phyloP scores from a whole-genome alignment of 2,329 filamentous ascomycete genomes.

The Colletotrichum sp. region DNA sequence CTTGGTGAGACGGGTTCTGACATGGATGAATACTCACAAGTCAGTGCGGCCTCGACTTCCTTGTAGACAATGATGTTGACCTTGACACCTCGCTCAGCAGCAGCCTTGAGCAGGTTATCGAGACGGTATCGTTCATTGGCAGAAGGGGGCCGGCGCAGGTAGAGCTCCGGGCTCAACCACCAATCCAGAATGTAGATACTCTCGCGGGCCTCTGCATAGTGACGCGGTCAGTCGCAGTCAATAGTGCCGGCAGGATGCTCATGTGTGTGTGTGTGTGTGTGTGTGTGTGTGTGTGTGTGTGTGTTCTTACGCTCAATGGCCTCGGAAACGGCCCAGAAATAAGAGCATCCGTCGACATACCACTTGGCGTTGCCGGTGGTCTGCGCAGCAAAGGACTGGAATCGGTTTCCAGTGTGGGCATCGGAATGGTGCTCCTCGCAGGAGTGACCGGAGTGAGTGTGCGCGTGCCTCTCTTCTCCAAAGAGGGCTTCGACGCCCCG shows the following conservation, averaged over 20 bases:
- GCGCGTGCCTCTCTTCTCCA: constrained; percentile 48
- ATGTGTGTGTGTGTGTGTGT: too few relatives aligned
- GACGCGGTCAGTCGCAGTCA: constrained; percentile 1
- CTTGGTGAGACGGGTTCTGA: neutral
- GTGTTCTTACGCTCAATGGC: constrained; percentile 67
- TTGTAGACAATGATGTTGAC: constrained; percentile 92
- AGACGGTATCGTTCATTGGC: constrained; percentile 84
- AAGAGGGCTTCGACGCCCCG: constrained; percentile 44
- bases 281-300: too few relatives aligned
- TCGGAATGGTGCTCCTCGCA: constrained; percentile 47
- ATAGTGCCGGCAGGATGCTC: neutral
- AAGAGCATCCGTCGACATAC: constrained; percentile 84
- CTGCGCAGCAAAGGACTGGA: constrained; percentile 74
- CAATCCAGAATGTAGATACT: constrained; percentile 87
- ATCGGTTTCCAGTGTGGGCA: constrained; percentile 56
- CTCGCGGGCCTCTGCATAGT: constrained; percentile 65
- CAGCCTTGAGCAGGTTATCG: constrained; percentile 81
- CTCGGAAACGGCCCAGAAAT: constrained; percentile 84
- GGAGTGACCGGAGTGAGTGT: constrained; percentile 44
- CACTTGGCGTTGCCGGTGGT: constrained; percentile 81
- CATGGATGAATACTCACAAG: constrained; percentile 64
- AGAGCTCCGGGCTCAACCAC: constrained; percentile 91
- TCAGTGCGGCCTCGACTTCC: constrained; percentile 83
- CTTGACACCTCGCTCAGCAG: constrained; percentile 83
- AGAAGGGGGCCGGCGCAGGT: constrained; percentile 81